A percentile compares a stretch with the other conserved stretches of the same genome.
These are phyloP conservation scores for Niveomyces coronatus DNA, from an alignment of 2,329 filamentous ascomycete genomes.

Conservation along the genomic window DNA sequence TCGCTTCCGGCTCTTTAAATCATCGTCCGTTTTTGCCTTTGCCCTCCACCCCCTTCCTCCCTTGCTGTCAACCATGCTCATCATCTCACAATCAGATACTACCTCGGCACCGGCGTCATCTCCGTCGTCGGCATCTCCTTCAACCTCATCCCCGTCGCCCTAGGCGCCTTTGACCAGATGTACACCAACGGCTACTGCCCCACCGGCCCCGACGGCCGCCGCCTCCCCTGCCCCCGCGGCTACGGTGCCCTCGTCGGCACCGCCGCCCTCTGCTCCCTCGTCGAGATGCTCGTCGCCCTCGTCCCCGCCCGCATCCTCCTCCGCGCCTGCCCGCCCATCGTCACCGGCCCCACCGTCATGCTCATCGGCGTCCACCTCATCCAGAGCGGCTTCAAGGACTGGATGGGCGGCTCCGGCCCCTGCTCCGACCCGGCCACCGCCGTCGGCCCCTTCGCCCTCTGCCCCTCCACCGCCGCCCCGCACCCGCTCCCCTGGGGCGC, in stretches of 20 bases:
- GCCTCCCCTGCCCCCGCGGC: constrained; percentile 62
- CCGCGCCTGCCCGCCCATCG: constrained; percentile 68
- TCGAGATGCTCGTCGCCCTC: constrained; percentile 68
- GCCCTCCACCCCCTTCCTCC: background rate
- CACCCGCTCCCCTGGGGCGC: constrained; percentile 68
- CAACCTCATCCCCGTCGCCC: constrained; percentile 62
- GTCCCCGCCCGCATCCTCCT: constrained; percentile 58
- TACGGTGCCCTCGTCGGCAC: constrained; percentile 68
- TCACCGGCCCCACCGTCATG: constrained; percentile 60
- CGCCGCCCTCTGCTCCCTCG: constrained; percentile 49
- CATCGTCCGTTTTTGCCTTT: constrained; percentile 33
- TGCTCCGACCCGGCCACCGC: constrained; percentile 38
- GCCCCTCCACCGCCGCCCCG: constrained; percentile 57
- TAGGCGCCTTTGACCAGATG: constrained; percentile 65
- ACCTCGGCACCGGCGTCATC: constrained; percentile 67
- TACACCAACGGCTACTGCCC: constrained; percentile 62
- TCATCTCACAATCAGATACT: constrained; percentile 43
- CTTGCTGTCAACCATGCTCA: background rate
- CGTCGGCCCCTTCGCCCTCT: constrained; percentile 48
- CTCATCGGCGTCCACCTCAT: constrained; percentile 68
- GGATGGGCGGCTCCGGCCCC: constrained; percentile 63
- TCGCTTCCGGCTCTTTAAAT: constrained; percentile 60
- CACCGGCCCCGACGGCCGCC: constrained; percentile 48
- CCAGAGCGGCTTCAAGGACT: constrained; percentile 60
- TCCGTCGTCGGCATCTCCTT: constrained; percentile 75